Conservation (phyloP, 2,329 filamentous ascomycete genomes). For the Aspergillus costaricaensis region DNA sequence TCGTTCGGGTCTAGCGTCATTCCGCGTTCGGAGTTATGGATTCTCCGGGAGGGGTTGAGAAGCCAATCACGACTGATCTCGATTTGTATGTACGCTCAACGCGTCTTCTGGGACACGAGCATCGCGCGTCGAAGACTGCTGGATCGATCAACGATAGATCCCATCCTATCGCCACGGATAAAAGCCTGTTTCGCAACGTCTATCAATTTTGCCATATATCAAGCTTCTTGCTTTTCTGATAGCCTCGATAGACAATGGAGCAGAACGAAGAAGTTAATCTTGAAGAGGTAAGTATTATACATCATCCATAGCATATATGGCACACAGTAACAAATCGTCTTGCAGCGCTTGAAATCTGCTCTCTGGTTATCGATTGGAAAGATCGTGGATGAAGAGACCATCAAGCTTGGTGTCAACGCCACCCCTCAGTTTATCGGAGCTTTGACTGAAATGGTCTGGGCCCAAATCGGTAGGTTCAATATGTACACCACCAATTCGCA, state of each 20-base stretch:
- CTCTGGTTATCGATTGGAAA: slow-evolving; percentile 83
- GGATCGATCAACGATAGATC: not conserved
- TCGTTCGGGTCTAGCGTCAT: slow-evolving; percentile 18
- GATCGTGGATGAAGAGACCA: slow-evolving; percentile 82
- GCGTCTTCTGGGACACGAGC: slow-evolving; percentile 3
- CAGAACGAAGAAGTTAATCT: slow-evolving; percentile 33
- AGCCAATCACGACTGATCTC: slow-evolving; percentile 12
- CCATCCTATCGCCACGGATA: not conserved
- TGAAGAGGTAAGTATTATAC: slow-evolving; percentile 35
- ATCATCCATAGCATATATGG: no score
- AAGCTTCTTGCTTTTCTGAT: no score
- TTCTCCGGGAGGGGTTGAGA: slow-evolving; percentile 4
- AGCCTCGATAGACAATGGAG: slow-evolving; percentile 20
- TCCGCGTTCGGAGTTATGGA: slow-evolving; percentile 1
- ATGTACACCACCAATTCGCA: not conserved
- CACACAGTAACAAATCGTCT: not conserved
- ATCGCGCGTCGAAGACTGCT: not conserved
- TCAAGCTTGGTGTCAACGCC: slow-evolving; percentile 74
- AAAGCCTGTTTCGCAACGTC: not conserved
- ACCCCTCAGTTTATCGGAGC: slow-evolving; percentile 89
- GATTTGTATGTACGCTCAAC: not conserved
- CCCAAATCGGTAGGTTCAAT: slow-evolving; percentile 69
- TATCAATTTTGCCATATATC: no score
- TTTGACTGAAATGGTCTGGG: slow-evolving; percentile 82
- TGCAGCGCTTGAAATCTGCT: slow-evolving; percentile 76